Conservation (phyloP, 2,329 filamentous ascomycete species). For the Parastagonospora avenae region DNA sequence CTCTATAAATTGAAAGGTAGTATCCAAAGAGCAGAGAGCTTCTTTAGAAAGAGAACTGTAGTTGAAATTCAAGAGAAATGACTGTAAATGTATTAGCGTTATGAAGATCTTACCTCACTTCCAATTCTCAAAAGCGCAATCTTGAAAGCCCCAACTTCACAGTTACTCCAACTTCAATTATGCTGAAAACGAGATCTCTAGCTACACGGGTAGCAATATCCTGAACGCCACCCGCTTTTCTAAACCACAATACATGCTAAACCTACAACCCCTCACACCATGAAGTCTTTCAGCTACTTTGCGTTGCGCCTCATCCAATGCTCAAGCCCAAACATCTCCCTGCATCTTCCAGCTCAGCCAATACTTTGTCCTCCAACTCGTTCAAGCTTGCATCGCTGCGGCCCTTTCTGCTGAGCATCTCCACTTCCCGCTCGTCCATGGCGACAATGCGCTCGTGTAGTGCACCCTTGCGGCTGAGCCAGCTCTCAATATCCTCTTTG, state of each 20-base stretch:
- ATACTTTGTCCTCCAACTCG: constrained; percentile 75
- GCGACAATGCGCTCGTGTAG: constrained; percentile 76
- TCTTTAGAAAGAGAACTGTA: too few species aligned
- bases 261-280: neutral
- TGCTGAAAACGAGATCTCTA: neutral
- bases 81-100: too few species aligned
- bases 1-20: too few species aligned
- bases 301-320: constrained; percentile 6
- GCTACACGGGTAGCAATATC: neutral
- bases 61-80: too few species aligned
- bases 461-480: constrained; percentile 71
- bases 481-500: constrained; percentile 82
- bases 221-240: constrained; percentile 7
- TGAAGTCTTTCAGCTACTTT: neutral
- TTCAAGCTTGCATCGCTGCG: constrained; percentile 50
- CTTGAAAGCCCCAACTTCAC: too few species aligned
- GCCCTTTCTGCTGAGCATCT: constrained; percentile 54
- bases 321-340: constrained; percentile 45
- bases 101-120: too few species aligned
- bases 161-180: neutral
- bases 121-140: neutral
- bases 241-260: neutral
- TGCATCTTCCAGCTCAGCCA: constrained; percentile 50
- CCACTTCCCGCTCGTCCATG: constrained; percentile 72
- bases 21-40: too few species aligned